phyloP scores from a whole-genome alignment of 2,329 filamentous ascomycete species.

The Dothistroma septosporum region DNA sequence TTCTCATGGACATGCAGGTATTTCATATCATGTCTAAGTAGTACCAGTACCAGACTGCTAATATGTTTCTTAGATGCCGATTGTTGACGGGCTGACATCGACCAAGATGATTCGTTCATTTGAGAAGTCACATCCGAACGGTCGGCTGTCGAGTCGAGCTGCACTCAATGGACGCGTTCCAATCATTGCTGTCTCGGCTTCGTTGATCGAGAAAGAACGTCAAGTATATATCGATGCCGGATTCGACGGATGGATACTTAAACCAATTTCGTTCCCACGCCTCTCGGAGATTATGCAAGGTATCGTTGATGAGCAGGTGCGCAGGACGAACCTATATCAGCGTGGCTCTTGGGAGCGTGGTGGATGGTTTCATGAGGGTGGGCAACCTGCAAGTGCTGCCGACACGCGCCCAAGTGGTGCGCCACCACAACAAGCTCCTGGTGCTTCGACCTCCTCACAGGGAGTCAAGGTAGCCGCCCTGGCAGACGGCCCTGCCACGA shows the following conservation, averaged over 20 bases:
- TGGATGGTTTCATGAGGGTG: conserved; percentile 67
- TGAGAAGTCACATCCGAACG: conserved; percentile 53
- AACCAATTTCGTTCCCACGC: conserved; percentile 77
- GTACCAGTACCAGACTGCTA: conserved; percentile 6
- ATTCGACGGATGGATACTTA: conserved; percentile 88
- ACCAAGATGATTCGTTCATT: conserved; percentile 77
- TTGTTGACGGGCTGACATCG: conserved; percentile 76
- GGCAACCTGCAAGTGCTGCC: conserved; percentile 37
- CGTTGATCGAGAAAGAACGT: conserved; percentile 65
- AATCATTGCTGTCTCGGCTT: conserved; percentile 83
- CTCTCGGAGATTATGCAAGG: conserved; percentile 66
- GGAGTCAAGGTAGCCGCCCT: conserved; percentile 33
- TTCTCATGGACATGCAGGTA: conserved; percentile 93
- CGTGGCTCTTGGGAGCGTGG: conserved; percentile 77
- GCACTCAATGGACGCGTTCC: conserved; percentile 63
- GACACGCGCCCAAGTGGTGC: conserved; percentile 34
- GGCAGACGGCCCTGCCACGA: conserved; percentile 32
- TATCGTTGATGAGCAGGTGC: conserved; percentile 58
- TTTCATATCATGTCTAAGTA: conserved; percentile 26
- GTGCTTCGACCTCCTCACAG: conserved; percentile 20
- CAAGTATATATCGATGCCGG: conserved; percentile 69
- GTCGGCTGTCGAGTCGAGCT: conserved; percentile 58
- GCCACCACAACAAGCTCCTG: conserved; percentile 19
- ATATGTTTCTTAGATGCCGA: conserved; percentile 67
- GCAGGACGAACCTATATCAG: conserved; percentile 62